A percentile compares a stretch with the other conserved stretches of the same genome.
phyloP scores from a whole-genome alignment of 164 flowering plant genomes.

The Vitis riparia region DNA sequence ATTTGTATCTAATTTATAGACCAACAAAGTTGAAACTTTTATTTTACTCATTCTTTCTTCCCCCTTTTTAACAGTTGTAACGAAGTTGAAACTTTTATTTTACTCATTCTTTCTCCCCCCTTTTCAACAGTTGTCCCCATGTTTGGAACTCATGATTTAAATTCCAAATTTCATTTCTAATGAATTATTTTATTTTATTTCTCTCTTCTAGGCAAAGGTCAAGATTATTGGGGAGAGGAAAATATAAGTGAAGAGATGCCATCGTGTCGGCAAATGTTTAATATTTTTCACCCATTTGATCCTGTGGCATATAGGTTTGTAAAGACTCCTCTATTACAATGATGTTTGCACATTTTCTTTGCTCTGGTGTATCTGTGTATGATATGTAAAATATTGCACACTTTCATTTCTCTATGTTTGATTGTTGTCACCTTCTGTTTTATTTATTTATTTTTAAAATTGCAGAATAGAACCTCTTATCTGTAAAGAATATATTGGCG shows the following conservation, averaged over 20 bases:
- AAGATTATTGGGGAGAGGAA: constrained; percentile 86
- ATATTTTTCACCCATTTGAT: constrained; percentile 98
- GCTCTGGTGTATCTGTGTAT: neutral
- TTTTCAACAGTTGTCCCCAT: neutral
- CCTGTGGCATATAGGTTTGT: constrained; percentile 96
- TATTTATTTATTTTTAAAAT: neutral
- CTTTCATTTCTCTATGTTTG: neutral
- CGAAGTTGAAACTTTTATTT: neutral
- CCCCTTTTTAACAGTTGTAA: neutral
- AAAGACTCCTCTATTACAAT: neutral
- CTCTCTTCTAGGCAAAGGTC: constrained; percentile 62
- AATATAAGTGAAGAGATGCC: constrained; percentile 89
- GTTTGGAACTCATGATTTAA: neutral
- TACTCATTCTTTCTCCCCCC: neutral
- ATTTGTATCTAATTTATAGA: neutral
- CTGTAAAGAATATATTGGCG: constrained; percentile 67
- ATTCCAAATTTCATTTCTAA: neutral
- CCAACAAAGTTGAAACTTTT: neutral
- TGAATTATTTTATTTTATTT: neutral
- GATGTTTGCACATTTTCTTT: too few relatives aligned
- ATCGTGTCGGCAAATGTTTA: constrained; percentile 83
- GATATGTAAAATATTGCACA: neutral
- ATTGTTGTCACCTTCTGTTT: too few relatives aligned
- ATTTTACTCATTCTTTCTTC: neutral
- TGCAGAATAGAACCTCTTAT: constrained; percentile 93